Evolutionary conservation across 352 stramenopile species (phyloP).

Genomic region (Globisporangium paddicum): DNA sequence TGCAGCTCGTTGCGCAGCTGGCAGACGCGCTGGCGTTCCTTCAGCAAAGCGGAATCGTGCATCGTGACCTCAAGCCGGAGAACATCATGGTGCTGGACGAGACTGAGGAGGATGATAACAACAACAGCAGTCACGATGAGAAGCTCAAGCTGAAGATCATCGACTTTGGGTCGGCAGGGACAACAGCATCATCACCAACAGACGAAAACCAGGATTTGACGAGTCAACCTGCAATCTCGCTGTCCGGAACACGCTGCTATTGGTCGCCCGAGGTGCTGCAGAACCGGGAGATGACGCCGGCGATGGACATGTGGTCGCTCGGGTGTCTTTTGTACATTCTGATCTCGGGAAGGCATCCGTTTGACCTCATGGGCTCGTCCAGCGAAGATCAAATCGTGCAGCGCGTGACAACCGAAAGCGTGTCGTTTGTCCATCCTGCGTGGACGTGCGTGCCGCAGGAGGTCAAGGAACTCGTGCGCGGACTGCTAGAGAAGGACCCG

Average conservation of each 20-base stretch:
- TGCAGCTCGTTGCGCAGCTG: constrained; percentile 58
- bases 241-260: constrained; percentile 83
- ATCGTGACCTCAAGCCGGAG: constrained; percentile 88
- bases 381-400: constrained; percentile 75
- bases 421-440: constrained; percentile 53
- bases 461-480: constrained; percentile 60
- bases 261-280: constrained; percentile 77
- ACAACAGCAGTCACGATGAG: constrained; percentile 13
- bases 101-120: background rate
- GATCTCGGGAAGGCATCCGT: constrained; percentile 79
- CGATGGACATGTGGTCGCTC: constrained; percentile 88
- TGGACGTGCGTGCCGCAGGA: constrained; percentile 47
- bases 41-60: constrained; percentile 51
- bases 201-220: constrained; percentile 1
- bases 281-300: constrained; percentile 45
- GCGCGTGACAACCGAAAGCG: constrained; percentile 38
- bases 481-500: constrained; percentile 74
- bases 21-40: constrained; percentile 70
- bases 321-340: constrained; percentile 89
- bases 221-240: constrained; percentile 16
- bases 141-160: constrained; percentile 76
- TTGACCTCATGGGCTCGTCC: constrained; percentile 74
- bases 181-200: background rate
- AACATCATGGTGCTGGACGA: constrained; percentile 72
- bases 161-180: constrained; percentile 81